phyloP scores from a whole-genome alignment of 306 rosid species.

The Inga laurina region DNA sequence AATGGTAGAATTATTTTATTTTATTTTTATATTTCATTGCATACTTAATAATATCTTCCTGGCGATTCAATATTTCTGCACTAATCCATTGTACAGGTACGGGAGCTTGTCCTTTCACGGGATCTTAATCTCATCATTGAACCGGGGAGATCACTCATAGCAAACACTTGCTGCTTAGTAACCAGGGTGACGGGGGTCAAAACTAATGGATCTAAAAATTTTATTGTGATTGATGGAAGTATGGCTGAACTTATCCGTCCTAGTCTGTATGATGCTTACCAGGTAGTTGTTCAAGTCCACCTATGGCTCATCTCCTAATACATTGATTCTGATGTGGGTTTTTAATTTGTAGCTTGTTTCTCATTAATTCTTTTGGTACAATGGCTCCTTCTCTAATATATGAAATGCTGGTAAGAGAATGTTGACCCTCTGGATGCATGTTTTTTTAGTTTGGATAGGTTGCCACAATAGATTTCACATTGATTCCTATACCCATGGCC shows the following conservation, averaged over 20 bases:
- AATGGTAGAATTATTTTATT: background rate
- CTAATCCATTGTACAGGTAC: slow-evolving; percentile 54
- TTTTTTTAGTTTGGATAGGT: slow-evolving; percentile 5
- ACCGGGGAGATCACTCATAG: slow-evolving; percentile 97
- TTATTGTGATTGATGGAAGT: slow-evolving; percentile 92
- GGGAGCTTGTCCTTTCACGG: slow-evolving; percentile 78
- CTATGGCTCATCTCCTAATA: slow-evolving; percentile 5
- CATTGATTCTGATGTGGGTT: background rate
- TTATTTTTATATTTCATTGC: background rate
- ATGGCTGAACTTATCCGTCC: slow-evolving; percentile 99
- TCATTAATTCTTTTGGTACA: background rate
- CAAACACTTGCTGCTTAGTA: slow-evolving; percentile 90
- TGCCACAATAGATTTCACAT: background rate
- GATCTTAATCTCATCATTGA: slow-evolving; percentile 89
- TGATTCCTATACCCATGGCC: background rate
- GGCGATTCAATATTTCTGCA: background rate
- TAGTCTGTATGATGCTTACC: slow-evolving; percentile 94
- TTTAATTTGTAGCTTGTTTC: slow-evolving; percentile 1
- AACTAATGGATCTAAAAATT: slow-evolving; percentile 93
- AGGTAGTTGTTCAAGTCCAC: slow-evolving; percentile 50
- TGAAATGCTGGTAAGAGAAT: background rate
- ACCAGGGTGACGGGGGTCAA: slow-evolving; percentile 94
- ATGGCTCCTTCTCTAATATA: background rate
- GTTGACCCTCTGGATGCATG: slow-evolving; percentile 13
- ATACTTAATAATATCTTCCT: background rate